Base-by-base conservation (phyloP, 2,329 filamentous ascomycete species). In the Aureobasidium uvarum region DNA sequence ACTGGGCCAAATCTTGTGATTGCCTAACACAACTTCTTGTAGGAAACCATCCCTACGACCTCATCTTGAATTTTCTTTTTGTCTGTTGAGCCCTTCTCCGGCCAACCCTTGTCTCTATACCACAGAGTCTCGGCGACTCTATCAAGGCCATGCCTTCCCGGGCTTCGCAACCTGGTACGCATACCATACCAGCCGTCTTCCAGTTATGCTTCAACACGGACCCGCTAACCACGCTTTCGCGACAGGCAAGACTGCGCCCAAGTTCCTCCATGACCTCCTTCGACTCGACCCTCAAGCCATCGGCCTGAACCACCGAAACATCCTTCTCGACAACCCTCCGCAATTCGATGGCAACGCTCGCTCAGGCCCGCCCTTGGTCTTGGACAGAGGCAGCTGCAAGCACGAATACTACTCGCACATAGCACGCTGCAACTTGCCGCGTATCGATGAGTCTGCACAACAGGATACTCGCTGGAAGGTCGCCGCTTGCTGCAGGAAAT, bases 321-420 rank as follows among this genome's bases (percentile, higher is more conserved):
- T 88, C 59, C 81, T 90, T 54, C 81, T 83, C 48, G 81, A 86
- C 67, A 76, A 83, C 28, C 83, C 86, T 51, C 84, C 83, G 7
- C 79, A 81, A n/a, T 83, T 81, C 64, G 74, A 78, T 66, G 74
- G 78, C 43, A 71, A 73, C 20, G 36, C 60, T 36, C 73, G 74
- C 6, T 23, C 43, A 11, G 67, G 71, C 23, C 71, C 74, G 28
- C 73, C 76, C 18, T 25, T 63, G 31, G 46, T 54, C 48, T 72
- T 77, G 5, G 78, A 79, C 11, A 71, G 70, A 52, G 74, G 71
- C 39, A 83, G 82, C 68, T 89, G 87, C 74, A 80, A 78, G 62
- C 88, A 91, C 76, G 76, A 78, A 33, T 86, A 89, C 72, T 78
- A 81, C 51, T 78, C 78, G 52, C 89, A 90, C 72, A 67, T 76